These are phyloP conservation scores for Colletotrichum tamarilloi DNA, from an alignment of 2,329 filamentous ascomycete genomes.

Conservation along the genomic window DNA sequence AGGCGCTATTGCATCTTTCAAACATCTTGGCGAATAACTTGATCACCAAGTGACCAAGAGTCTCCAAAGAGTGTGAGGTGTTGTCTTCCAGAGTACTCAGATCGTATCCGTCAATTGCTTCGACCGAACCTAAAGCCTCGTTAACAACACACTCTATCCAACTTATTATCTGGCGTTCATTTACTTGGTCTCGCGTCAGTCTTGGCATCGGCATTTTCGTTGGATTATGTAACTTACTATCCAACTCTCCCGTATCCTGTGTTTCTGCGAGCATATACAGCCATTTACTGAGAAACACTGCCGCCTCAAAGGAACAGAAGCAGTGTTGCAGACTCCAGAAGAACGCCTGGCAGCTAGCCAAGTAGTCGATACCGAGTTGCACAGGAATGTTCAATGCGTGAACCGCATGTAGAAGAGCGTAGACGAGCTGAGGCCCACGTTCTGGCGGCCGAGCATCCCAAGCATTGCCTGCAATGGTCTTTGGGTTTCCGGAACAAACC, in stretches of 20 bases:
- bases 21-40: constrained; percentile 9
- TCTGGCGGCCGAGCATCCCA: constrained; percentile 3
- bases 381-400: constrained; percentile 19
- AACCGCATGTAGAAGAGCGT: constrained; percentile 10
- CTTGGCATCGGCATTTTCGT: neutral
- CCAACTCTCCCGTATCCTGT: neutral
- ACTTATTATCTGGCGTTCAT: neutral
- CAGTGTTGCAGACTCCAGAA: constrained; percentile 19
- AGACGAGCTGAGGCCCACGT: neutral
- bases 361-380: constrained; percentile 10
- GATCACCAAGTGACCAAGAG: neutral
- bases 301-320: constrained; percentile 4
- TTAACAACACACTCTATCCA: constrained; percentile 8
- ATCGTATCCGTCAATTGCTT: neutral
- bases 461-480: neutral
- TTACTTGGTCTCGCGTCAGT: neutral
- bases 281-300: neutral
- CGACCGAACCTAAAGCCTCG: neutral
- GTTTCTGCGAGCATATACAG: neutral
- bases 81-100: neutral
- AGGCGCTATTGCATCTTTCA: neutral
- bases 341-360: constrained; percentile 12
- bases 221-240: neutral
- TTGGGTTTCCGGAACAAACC: neutral
- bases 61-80: neutral